Base-by-base conservation (phyloP, 768 basidiomycete genomes). In the Agrocybe pediades region DNA sequence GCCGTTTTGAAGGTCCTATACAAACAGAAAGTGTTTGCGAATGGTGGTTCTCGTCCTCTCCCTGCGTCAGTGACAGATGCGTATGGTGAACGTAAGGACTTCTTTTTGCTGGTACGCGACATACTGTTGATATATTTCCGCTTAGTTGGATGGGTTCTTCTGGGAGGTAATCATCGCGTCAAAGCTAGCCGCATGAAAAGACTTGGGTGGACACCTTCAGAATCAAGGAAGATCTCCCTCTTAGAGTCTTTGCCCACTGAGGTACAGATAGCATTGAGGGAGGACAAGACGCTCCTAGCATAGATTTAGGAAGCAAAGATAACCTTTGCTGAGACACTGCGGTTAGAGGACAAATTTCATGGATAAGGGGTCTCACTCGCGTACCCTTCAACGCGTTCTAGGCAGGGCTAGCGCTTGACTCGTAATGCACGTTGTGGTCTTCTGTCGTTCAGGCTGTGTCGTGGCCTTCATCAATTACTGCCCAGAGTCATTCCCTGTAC, bases 131-230 rank as follows among this genome's bases (percentile, higher is more conserved):
- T 4, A 11, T 24, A 13, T 1, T 21, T 36, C 3, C 3, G 6
- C 8, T 9, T 27, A 77, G 77, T 65, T 33, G 74, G 71, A 8
- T 78, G 74, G 77, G 73, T 68, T 9, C 55, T 75, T 13, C 51
- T 77, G 13, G 76, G 73, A 2, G 69, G 74, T 4, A 79, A 73
- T 52, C 63, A 64, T 8, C 68, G 70, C 41, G 70, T 65, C n/a
- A 68, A 64, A 24, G 55, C 72, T 0, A 62, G 70, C 21, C 69
- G 71, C 2, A 64, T 77, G 23, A 66, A 66, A 40, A 70, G 60
- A 26, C 60, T 78, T 9, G 75, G 77, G 29, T 77, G 77, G 75
- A 68, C 72, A 26, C 62, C 74, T 1, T 63, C 52, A 2, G 64
- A 67, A 50, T 54, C 62, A 9, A 54, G 51, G 42, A 61, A 61